Evolutionary conservation across 208 protist species (phyloP).

Genomic region (Wallacemonas sp.): DNA sequence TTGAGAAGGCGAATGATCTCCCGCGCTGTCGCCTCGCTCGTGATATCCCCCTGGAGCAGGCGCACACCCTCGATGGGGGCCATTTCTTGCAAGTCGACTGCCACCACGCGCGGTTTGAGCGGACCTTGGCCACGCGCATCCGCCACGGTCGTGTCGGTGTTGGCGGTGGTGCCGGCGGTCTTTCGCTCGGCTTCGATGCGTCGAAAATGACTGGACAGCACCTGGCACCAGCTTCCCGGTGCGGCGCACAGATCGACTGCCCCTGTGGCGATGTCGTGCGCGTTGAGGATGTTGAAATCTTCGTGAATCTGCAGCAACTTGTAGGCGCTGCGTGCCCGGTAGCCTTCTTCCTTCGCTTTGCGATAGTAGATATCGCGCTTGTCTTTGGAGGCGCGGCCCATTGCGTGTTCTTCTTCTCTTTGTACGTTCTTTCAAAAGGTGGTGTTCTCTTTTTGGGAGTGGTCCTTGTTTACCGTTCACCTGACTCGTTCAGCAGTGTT

Average conservation of each 20-base stretch:
- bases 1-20: constrained; percentile 94
- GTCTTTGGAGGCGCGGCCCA: constrained; percentile 96
- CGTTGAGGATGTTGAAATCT: constrained; percentile 95
- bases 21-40: constrained; percentile 73
- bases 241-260: constrained; percentile 99
- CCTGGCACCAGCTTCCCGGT: constrained; percentile 96
- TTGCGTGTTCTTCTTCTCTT: constrained; percentile 26
- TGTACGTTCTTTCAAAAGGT: constrained; percentile 3
- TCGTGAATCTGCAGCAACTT: constrained; percentile 99
- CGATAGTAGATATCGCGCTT: constrained; percentile 99
- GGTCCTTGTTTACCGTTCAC: too few relatives aligned
- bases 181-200: constrained; percentile 11
- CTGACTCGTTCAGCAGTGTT: too few relatives aligned
- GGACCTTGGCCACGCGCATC: neutral
- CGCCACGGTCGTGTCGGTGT: too few relatives aligned
- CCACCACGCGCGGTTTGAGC: constrained; percentile 55
- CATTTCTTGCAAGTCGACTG: constrained; percentile 99
- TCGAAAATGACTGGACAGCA: constrained; percentile 70
- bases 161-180: neutral
- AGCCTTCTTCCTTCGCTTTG: constrained; percentile 99
- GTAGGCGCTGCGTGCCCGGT: constrained; percentile 98
- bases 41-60: constrained; percentile 91
- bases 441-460: constrained; percentile 2
- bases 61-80: constrained; percentile 97
- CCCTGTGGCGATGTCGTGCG: constrained; percentile 76